Base-by-base conservation (phyloP, 2,329 filamentous ascomycete species). In the Monosporascus sp. region DNA sequence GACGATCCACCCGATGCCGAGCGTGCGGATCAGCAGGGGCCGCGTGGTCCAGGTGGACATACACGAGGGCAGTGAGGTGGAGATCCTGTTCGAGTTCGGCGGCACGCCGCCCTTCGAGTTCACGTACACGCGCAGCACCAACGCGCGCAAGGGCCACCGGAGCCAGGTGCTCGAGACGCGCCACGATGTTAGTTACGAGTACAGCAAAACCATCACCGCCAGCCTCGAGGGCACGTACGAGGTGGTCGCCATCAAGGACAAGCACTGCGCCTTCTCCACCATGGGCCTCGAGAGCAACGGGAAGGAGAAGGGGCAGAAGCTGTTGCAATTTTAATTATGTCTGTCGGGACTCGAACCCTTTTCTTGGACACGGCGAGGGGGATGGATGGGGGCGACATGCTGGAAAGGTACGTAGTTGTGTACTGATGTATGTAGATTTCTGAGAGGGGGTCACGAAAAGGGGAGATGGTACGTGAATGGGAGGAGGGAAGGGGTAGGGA, bases 21-120 rank as follows among this genome's bases (percentile, higher is more conserved):
- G 88, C 54, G 95, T 97, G 47, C 86, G 86, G 60, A 90, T 99
- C 60, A 93, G 88, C 65, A 89, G 90, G 64, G 95, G 95, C 31
- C 82, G 82, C 56, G 85, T 89, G 54, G 83, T 85, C 6, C 84
- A 88, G 60, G 86, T 95, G 37, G 94, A 97, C 67, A 99, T 99
- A 57, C 95, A 97, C 69, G 93, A 99, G 74, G 94, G 94, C 61
- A 91, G 91, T 56, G 89, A 95, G 68, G 91, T 94, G 1, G 90
- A 97, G 67, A 91, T 99, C 50, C 75, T 90, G 7, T 97, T 99
- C 63, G 89, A 96, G 64, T 99, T 99, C 72, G 92, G 89, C 76
- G 94, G 95, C 52, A 92, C 89, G 6, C 91, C 94, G 56, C 94
- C 94, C 1, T 99, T 99, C 65, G 94, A 97, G 72, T 99, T 97